phyloP scores from a whole-genome alignment of 768 basidiomycete genomes.

The Tephrocybe sp. region DNA sequence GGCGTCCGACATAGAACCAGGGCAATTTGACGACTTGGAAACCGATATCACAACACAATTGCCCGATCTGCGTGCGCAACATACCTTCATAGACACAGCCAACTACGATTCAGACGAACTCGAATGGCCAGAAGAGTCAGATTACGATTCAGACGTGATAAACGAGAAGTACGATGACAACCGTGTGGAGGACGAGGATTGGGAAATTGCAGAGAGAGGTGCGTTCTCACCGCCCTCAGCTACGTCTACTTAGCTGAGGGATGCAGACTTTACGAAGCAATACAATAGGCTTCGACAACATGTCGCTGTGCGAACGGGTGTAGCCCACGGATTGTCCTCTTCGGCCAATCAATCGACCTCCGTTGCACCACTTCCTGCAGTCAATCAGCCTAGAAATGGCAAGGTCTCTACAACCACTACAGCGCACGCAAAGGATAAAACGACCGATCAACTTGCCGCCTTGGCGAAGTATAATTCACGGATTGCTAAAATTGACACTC shows the following conservation, averaged over 20 bases:
- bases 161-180: slow-evolving; percentile 55
- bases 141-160: slow-evolving; percentile 37
- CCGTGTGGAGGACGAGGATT: slow-evolving; percentile 84
- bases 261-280: slow-evolving; percentile 94
- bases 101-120: slow-evolving; percentile 34
- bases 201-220: slow-evolving; percentile 87
- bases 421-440: slow-evolving; percentile 52
- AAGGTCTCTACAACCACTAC: slow-evolving; percentile 20
- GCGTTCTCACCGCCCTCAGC: slow-evolving; percentile 15
- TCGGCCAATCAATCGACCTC: slow-evolving; percentile 46
- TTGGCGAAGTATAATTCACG: slow-evolving; percentile 77
- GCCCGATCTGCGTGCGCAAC: slow-evolving; percentile 24
- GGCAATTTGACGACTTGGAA: slow-evolving; percentile 65
- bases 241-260: slow-evolving; percentile 10
- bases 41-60: slow-evolving; percentile 24
- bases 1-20: slow-evolving; percentile 37
- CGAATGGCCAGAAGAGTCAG: slow-evolving; percentile 33
- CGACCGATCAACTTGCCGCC: slow-evolving; percentile 70
- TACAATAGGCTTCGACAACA: slow-evolving; percentile 95
- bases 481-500: slow-evolving; percentile 71
- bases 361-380: slow-evolving; percentile 65
- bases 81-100: slow-evolving; percentile 46
- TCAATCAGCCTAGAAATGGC: slow-evolving; percentile 61
- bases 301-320: slow-evolving; percentile 77
- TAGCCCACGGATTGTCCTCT: slow-evolving; percentile 58